A percentile compares a stretch with the other conserved stretches of the same genome.
Conservation (phyloP, 352 stramenopile species). For the Phytophthora melonis region DNA sequence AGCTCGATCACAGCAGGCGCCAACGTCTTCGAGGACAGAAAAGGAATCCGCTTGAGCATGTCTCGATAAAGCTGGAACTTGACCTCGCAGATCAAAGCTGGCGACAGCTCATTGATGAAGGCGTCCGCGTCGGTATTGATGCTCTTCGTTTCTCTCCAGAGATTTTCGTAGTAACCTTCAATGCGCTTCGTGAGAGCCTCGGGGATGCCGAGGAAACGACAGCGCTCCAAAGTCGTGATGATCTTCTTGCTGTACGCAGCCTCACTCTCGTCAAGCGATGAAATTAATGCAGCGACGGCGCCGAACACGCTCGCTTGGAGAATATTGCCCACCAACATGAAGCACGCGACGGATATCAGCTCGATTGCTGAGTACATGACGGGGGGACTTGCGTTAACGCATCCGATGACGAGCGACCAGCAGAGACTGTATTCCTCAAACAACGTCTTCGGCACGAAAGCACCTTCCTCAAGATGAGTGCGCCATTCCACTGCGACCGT, state of each 20-base stretch:
- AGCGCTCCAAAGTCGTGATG: conserved; percentile 67
- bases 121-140: conserved; percentile 65
- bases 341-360: conserved; percentile 60
- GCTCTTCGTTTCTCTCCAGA: conserved; percentile 75
- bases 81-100: conserved; percentile 74
- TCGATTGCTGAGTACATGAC: conserved; percentile 59
- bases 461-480: conserved; percentile 41
- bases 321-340: conserved; percentile 78
- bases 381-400: conserved; percentile 69
- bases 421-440: conserved; percentile 56
- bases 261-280: conserved; percentile 74
- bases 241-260: conserved; percentile 74
- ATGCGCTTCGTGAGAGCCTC: conserved; percentile 61
- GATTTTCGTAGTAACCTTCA: conserved; percentile 69
- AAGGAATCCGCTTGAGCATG: conserved; percentile 81
- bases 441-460: conserved; percentile 35
- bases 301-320: conserved; percentile 77
- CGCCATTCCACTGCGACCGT: conserved; percentile 60
- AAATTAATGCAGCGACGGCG: conserved; percentile 67
- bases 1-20: conserved; percentile 75
- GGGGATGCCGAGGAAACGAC: conserved; percentile 71
- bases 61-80: conserved; percentile 84
- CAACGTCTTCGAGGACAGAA: conserved; percentile 69
- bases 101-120: conserved; percentile 83
- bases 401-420: conserved; percentile 71